Conservation (phyloP, 2,329 filamentous ascomycete species). For the Cladosporium phlei region DNA sequence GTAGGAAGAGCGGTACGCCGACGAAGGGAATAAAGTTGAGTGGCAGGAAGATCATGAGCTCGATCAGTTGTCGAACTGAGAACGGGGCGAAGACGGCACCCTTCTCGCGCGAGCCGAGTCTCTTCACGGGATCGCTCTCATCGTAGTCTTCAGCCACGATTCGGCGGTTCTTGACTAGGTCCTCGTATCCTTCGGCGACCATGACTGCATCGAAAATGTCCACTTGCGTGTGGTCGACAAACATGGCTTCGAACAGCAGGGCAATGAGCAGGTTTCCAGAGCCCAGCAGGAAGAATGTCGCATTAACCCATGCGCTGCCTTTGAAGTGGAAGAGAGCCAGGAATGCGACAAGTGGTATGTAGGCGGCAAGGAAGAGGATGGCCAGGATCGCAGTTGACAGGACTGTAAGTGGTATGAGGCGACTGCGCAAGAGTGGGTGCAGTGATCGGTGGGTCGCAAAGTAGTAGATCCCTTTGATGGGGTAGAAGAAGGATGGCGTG, state of each 20-base stretch:
- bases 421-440: slow-evolving; percentile 72
- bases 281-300: slow-evolving; percentile 73
- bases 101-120: slow-evolving; percentile 74
- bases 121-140: slow-evolving; percentile 68
- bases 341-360: slow-evolving; percentile 83
- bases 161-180: slow-evolving; percentile 57
- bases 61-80: slow-evolving; percentile 82
- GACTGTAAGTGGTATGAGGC: slow-evolving; percentile 74
- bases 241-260: slow-evolving; percentile 49
- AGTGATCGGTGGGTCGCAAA: slow-evolving; percentile 73
- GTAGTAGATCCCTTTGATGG: slow-evolving; percentile 66
- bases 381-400: slow-evolving; percentile 78
- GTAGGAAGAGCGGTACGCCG: slow-evolving; percentile 77
- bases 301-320: slow-evolving; percentile 81
- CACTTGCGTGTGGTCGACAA: slow-evolving; percentile 67
- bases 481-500: slow-evolving; percentile 31
- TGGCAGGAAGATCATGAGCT: slow-evolving; percentile 63
- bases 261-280: slow-evolving; percentile 60
- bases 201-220: slow-evolving; percentile 79
- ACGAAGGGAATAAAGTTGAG: slow-evolving; percentile 83
- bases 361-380: slow-evolving; percentile 83
- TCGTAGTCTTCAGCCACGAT: slow-evolving; percentile 65
- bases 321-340: slow-evolving; percentile 81
- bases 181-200: slow-evolving; percentile 65
- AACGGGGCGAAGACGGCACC: slow-evolving; percentile 80